Evolutionary conservation across 1,284 basidiomycete species (phyloP), one percentile per base, ranked within the genome.

Genomic region (Kalmanozyma brasiliensis): DNA sequence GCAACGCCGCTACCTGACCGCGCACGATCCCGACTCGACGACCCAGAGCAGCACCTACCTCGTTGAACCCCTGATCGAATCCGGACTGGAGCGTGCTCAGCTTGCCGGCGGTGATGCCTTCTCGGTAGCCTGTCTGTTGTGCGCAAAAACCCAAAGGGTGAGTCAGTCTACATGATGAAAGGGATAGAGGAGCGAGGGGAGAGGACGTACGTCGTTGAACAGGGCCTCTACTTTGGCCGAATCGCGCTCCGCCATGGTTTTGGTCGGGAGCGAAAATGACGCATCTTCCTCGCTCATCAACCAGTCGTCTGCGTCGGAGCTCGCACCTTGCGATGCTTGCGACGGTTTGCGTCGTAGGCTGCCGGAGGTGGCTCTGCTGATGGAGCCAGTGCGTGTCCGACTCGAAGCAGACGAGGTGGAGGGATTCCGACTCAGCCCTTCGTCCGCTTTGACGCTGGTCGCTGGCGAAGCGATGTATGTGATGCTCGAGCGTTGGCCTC

Each of bases 91-190:
- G 85, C 10, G 88, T 87, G 1, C 86, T 85, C 82, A 92, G 90
- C 81, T 94, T 94, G 10, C 92, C 92, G 3, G 88, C 88, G 0
- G 88, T 90, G 69, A 94, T 92, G 23, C 92, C 92, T 82, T 93
- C 91, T 16, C 92, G 88, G 76, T 93, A 94, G 2, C 92, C 92
- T 19, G 87, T 87, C 92, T 94, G 26, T 45, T 8, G 14, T 3
- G 30, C 11, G 4, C n/a, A 13, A 42, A 24, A 22, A n/a, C n/a
- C n/a, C 17, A 11, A 10, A 16, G 19, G 13, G 3, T 16, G 8
- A 24, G 4, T 40, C 17, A 34, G 35, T 17, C 37, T 38, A 42
- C 37, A 23, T 10, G 4, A 16, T 20, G 26, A 8, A 35, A 11
- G 32, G 34, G 4, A 0, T 34, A 2, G 1, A 26, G 17, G 20